Evolutionary conservation across 2,329 filamentous ascomycete species (phyloP).

Genomic region (Bipolaris sorokiniana): DNA sequence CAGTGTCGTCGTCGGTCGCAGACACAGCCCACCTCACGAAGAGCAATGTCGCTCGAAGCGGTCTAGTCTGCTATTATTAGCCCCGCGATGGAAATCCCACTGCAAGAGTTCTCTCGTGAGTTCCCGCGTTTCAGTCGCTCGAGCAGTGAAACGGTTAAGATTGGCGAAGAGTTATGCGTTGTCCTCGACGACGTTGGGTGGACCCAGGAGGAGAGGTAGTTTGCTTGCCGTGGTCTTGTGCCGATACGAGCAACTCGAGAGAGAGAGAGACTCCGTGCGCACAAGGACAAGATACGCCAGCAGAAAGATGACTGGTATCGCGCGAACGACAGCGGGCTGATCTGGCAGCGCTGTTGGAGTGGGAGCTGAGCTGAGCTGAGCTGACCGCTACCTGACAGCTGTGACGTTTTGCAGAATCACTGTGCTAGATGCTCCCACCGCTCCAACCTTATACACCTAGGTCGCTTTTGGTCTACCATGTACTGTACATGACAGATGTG

Average conservation of each 20-base stretch:
- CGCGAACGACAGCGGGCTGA: not conserved
- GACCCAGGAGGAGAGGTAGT: not conserved
- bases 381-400: slow-evolving; percentile 7
- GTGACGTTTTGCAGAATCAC: slow-evolving; percentile 1
- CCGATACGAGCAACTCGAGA: slow-evolving; percentile 5
- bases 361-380: slow-evolving; percentile 2
- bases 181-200: slow-evolving; percentile 10
- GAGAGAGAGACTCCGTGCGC: not conserved
- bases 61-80: slow-evolving; percentile 19
- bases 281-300: slow-evolving; percentile 2
- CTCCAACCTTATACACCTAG: slow-evolving; percentile 23
- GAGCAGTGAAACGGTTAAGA: slow-evolving; percentile 26
- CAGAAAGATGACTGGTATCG: slow-evolving; percentile 8
- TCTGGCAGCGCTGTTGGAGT: not conserved
- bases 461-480: not conserved
- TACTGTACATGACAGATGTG: slow-evolving; percentile 1
- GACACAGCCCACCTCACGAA: slow-evolving; percentile 20
- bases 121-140: slow-evolving; percentile 32
- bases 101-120: slow-evolving; percentile 16
- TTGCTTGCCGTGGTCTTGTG: not conserved
- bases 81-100: slow-evolving; percentile 14
- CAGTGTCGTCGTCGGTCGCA: slow-evolving; percentile 25
- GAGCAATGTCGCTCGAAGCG: slow-evolving; percentile 20
- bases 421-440: slow-evolving; percentile 12
- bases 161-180: slow-evolving; percentile 21